These are phyloP conservation scores for Staphylotrichum tortipilum DNA, from an alignment of 495 filamentous ascomycete species.

Conservation along the genomic window DNA sequence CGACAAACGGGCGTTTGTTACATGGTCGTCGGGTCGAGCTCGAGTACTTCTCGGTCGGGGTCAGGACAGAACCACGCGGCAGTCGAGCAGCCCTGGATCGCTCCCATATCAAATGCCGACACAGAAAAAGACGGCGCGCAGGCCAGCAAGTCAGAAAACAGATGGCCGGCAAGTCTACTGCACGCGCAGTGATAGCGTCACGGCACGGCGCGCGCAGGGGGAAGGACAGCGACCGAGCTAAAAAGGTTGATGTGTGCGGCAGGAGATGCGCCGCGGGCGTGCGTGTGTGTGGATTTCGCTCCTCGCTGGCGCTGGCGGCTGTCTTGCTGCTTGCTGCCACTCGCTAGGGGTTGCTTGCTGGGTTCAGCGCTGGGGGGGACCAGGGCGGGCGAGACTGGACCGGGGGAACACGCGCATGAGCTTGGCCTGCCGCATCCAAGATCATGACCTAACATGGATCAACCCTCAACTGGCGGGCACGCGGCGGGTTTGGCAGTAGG, in stretches of 20 bases:
- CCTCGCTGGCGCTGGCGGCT: too few relatives aligned
- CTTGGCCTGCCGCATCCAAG: conserved; percentile 10
- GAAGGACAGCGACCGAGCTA: conserved; percentile 7
- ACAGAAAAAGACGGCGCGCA: not conserved
- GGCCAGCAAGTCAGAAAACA: not conserved
- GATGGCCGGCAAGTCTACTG: conserved; percentile 5
- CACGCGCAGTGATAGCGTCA: conserved; percentile 15
- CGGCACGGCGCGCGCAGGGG: conserved; percentile 1
- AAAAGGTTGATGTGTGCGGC: conserved; percentile 24
- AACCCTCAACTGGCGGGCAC: conserved; percentile 4
- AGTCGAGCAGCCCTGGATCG: conserved; percentile 8
- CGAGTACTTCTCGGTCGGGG: too few relatives aligned
- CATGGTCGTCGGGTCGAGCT: conserved; percentile 22
- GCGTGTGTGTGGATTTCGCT: too few relatives aligned
- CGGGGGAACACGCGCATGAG: conserved; percentile 2
- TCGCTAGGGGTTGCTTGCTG: too few relatives aligned
- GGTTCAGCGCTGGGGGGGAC: not conserved
- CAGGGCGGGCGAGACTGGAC: too few relatives aligned
- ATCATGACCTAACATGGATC: conserved; percentile 17
- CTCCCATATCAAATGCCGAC: conserved; percentile 14
- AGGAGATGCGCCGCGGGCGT: conserved; percentile 3
- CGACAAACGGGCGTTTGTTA: conserved; percentile 19
- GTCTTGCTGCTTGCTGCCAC: too few relatives aligned
- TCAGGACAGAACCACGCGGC: conserved; percentile 3
- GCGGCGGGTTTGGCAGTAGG: not conserved